Evolutionary conservation across 1,284 basidiomycete species (phyloP), one percentile per base, ranked within the genome.

Genomic region (Vanrija pseudolonga): DNA sequence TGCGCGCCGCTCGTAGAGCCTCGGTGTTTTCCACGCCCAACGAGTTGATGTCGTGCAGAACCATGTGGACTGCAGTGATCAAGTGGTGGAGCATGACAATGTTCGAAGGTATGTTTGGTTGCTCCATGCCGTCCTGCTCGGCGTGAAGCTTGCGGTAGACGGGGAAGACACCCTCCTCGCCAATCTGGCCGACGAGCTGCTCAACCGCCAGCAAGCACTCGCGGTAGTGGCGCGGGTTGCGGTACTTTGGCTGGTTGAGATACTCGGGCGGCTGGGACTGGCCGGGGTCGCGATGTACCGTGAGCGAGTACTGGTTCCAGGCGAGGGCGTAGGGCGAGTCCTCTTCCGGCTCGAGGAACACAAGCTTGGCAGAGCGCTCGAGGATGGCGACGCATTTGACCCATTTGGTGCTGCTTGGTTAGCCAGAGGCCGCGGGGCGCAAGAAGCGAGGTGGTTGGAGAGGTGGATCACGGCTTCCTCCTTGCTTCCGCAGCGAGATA

Each of bases 41-140:
- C 11, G 69, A 66, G 58, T 74, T 71, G 63, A 73, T 66, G 51
- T 74, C 72, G 50, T 71, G 60, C 46, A 74, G 45, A 8, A 70
- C 45, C 67, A 72, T 70, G 40, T 71, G 56, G 4, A 60, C 58
- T 2, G 69, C 69, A 0, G 60, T 55, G n/a, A 68, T 54, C 40
- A 69, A 60, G 54, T 73, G 69, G 58, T 74, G 72, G 9, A 74
- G 58, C 50, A 66, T 55, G 28, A 72, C 56, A 3, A 61, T 65
- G 50, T 67, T 61, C 6, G 58, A 37, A 6, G 61, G 49, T 45
- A 73, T 66, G 7, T 55, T 47, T 0, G 66, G 65, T 41, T 62
- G 61, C 0, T 56, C 54, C 2, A 36, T 48, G 6, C 70, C 68
- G 22, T 69, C 67, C n/a, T 61, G 53, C 47, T 62, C 58, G 2